Evolutionary conservation across 2,329 filamentous ascomycete species (phyloP), one percentile per base, ranked within the genome.

Genomic region (Paramyrothecium sp.): DNA sequence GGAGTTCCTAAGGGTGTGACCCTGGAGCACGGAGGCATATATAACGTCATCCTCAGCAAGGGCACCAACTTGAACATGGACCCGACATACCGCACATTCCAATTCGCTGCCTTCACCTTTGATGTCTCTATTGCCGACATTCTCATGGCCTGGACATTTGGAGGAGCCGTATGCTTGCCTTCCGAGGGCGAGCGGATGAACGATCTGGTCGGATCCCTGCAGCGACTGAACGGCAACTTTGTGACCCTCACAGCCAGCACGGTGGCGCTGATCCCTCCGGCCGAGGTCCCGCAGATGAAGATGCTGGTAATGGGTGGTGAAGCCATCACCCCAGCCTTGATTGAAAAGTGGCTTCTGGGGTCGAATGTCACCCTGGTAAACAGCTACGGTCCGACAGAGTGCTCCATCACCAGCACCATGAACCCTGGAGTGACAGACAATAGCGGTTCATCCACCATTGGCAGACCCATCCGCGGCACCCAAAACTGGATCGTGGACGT

Each of bases 341-440:
- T 56, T 23, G 49, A 53, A 20, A 30, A 34, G 21, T 56, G 55
- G 55, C 17, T 19, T 12, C 23, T 48, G 16, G 26, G 26, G 4
- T 30, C 26, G 10, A 23, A 22, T 16, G 30, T 38, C 70, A 3
- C 61, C 62, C 34, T 79, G 74, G 75, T 73, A 20, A 56, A 56
- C 44, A 20, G 23, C 22, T 56, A 56, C 16, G 55, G 55, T 3
- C 55, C 55, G 11, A 26, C 50, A 2, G 55, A 56, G 41, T 48
- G 38, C 11, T 56, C 55, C 30, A 53, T 56, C 30, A 30, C 26
- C 26, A 19, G 30, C 19, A 26, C 54, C 38, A 50, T 30, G 23
- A 51, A 30, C 23, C n/a, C 22, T 4, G 26, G 38, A 17, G 23
- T 55, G n/a, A 41, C 23, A 20, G 49, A 52, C 49, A 20, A 38